Conservation (phyloP, 2,329 filamentous ascomycete genomes). For the Colletotrichum tabaci region DNA sequence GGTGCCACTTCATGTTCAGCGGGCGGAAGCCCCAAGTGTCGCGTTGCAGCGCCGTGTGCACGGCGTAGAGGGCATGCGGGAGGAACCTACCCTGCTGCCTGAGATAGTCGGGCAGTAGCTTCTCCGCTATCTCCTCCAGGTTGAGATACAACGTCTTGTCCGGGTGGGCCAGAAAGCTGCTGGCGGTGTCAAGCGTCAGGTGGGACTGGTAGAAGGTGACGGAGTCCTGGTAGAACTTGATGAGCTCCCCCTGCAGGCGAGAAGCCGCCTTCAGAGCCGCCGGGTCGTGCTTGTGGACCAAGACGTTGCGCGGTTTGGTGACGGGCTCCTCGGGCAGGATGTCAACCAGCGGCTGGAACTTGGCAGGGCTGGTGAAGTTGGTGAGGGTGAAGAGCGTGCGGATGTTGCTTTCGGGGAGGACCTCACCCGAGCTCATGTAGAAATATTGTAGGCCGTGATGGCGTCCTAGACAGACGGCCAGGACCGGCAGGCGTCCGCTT, state of each 20-base stretch:
- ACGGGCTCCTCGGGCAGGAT: constrained; percentile 42
- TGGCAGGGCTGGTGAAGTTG: constrained; percentile 58
- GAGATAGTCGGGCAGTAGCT: constrained; percentile 56
- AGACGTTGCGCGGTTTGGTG: constrained; percentile 36
- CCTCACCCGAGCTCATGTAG: constrained; percentile 67
- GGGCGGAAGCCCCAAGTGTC: constrained; percentile 74
- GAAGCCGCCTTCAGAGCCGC: constrained; percentile 43
- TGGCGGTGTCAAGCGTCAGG: constrained; percentile 63
- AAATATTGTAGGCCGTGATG: constrained; percentile 68
- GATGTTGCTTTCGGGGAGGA: constrained; percentile 59
- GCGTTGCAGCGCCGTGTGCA: constrained; percentile 75
- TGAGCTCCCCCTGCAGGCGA: constrained; percentile 63
- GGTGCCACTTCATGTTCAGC: constrained; percentile 55
- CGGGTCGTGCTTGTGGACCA: constrained; percentile 31
- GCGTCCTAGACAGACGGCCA: constrained; percentile 68
- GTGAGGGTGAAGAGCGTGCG: constrained; percentile 65
- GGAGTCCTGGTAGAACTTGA: constrained; percentile 58
- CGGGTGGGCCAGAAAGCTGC: constrained; percentile 56
- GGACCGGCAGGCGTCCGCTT: constrained; percentile 60
- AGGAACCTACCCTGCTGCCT: constrained; percentile 58
- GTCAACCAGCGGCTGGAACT: constrained; percentile 55
- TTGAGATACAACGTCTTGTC: constrained; percentile 61
- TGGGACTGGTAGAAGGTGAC: constrained; percentile 64
- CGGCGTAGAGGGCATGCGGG: constrained; percentile 73
- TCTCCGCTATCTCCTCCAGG: constrained; percentile 65